Conservation (phyloP, 2,329 filamentous ascomycete genomes). For the Tolypocladium cylindrosporum region DNA sequence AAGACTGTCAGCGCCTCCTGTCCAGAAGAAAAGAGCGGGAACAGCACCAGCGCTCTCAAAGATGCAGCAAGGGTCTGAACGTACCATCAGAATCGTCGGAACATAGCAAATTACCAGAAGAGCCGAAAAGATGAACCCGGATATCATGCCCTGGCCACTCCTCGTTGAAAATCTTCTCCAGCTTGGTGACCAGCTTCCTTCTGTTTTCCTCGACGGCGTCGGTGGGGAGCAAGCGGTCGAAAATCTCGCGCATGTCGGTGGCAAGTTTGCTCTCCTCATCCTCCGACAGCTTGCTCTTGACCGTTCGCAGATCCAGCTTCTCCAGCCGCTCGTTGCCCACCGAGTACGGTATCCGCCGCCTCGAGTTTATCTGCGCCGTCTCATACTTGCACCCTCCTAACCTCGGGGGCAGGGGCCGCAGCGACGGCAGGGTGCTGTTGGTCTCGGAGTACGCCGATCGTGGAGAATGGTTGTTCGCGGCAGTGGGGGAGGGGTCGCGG, state of each 20-base stretch:
- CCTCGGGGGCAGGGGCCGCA: slow-evolving; percentile 52
- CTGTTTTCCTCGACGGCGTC: slow-evolving; percentile 68
- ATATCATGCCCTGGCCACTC: slow-evolving; percentile 91
- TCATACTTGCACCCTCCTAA: slow-evolving; percentile 73
- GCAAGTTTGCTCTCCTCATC: slow-evolving; percentile 68
- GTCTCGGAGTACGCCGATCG: slow-evolving; percentile 86
- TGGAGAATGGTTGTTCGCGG: slow-evolving; percentile 70
- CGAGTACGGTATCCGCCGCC: slow-evolving; percentile 84
- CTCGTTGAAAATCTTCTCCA: slow-evolving; percentile 78
- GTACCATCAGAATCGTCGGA: slow-evolving; percentile 92
- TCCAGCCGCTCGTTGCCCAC: slow-evolving; percentile 73
- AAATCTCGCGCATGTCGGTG: slow-evolving; percentile 76
- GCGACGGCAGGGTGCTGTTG: slow-evolving; percentile 60
- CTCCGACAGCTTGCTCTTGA: slow-evolving; percentile 59
- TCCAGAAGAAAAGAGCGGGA: not conserved
- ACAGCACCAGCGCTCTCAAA: slow-evolving; percentile 5
- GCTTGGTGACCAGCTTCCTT: slow-evolving; percentile 68
- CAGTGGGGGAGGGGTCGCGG: slow-evolving; percentile 67
- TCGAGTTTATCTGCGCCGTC: slow-evolving; percentile 70
- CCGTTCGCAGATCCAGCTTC: slow-evolving; percentile 58
- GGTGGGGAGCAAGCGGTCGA: slow-evolving; percentile 75
- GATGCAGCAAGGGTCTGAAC: slow-evolving; percentile 18
- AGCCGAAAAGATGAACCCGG: slow-evolving; percentile 90
- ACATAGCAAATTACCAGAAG: slow-evolving; percentile 88
- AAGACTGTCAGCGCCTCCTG: slow-evolving; percentile 17